Evolutionary conservation across 1,139 yeast species (phyloP).

Genomic region (Kodamaea arcana): DNA sequence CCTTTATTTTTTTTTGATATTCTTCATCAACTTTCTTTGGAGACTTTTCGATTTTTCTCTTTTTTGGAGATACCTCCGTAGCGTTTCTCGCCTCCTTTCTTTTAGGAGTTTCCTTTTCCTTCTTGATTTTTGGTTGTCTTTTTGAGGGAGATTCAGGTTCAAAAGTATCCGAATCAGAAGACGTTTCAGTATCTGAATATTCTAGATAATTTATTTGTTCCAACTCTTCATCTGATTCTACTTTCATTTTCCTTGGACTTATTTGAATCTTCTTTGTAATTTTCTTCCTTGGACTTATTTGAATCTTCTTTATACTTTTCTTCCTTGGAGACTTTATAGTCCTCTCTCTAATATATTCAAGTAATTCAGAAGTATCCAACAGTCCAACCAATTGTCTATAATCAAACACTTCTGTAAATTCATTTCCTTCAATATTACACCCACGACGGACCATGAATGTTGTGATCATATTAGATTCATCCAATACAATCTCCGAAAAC

Average conservation of each 20-base stretch:
- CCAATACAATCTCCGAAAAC: constrained; percentile 19
- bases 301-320: constrained; percentile 4
- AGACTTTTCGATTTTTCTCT: constrained; percentile 1
- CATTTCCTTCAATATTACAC: constrained; percentile 29
- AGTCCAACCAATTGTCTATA: constrained; percentile 24
- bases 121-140: constrained; percentile 7
- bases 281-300: constrained; percentile 8
- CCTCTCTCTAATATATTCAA: constrained; percentile 15
- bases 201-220: neutral
- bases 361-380: constrained; percentile 23
- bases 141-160: constrained; percentile 11
- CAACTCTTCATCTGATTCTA: neutral
- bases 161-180: constrained; percentile 5
- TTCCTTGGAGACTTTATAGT: constrained; percentile 12
- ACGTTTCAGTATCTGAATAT: neutral
- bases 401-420: constrained; percentile 32
- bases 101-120: too few species aligned
- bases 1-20: constrained; percentile 3
- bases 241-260: neutral
- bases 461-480: constrained; percentile 23
- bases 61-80: constrained; percentile 1
- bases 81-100: neutral
- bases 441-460: constrained; percentile 22
- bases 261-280: neutral
- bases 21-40: neutral